phyloP scores from a whole-genome alignment of 169 alveolate genomes.

The Babesia bovis region DNA sequence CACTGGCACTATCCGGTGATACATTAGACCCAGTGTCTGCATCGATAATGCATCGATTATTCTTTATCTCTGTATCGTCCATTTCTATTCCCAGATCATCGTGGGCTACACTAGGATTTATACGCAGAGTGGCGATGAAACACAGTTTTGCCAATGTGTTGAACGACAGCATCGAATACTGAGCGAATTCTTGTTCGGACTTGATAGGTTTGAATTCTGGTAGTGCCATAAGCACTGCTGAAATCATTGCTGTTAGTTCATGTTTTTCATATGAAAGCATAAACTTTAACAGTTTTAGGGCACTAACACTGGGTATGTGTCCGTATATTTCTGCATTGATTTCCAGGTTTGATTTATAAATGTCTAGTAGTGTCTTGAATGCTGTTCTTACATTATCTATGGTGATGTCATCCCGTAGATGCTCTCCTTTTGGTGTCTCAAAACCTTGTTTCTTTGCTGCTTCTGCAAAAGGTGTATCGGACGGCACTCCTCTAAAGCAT shows the following conservation, averaged over 20 bases:
- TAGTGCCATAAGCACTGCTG: conserved; percentile 36
- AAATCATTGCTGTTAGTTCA: conserved; percentile 41
- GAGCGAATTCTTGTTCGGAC: conserved; percentile 45
- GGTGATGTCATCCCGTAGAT: conserved; percentile 16
- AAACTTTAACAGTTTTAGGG: conserved; percentile 26
- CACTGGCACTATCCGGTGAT: background rate
- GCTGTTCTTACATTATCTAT: background rate
- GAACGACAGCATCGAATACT: conserved; percentile 32
- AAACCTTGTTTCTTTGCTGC: conserved; percentile 6
- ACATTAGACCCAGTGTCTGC: background rate
- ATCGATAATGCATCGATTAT: background rate
- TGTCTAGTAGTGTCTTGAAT: conserved; percentile 29
- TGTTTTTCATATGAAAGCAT: conserved; percentile 48
- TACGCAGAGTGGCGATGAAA: conserved; percentile 51
- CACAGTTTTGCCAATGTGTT: conserved; percentile 52
- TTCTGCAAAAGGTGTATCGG: conserved; percentile 7
- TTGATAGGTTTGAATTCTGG: conserved; percentile 56
- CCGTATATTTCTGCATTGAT: conserved; percentile 39
- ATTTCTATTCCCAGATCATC: background rate
- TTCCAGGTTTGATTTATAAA: conserved; percentile 29
- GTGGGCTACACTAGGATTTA: conserved; percentile 27
- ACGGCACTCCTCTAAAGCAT: conserved; percentile 18
- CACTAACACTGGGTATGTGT: background rate
- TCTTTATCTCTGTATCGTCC: background rate
- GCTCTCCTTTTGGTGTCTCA: conserved; percentile 4